A percentile compares a stretch with the other conserved stretches of the same genome.
These are phyloP conservation scores for Neurospora sp. DNA, from an alignment of 495 filamentous ascomycete genomes.

Conservation along the genomic window DNA sequence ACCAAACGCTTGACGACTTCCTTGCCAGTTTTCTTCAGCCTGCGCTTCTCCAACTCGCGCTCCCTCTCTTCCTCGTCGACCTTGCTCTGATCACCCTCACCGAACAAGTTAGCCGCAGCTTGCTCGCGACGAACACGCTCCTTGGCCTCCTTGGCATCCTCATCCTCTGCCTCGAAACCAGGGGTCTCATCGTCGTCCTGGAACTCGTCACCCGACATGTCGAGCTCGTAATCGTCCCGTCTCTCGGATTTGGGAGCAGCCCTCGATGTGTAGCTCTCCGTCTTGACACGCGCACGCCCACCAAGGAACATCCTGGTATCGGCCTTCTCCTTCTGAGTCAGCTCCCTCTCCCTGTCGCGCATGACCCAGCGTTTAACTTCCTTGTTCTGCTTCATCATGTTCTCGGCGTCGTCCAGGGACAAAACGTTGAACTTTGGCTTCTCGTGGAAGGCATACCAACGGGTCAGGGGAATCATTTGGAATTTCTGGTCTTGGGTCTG, in stretches of 20 bases:
- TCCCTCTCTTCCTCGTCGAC: slow-evolving; percentile 70
- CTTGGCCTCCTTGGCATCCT: slow-evolving; percentile 79
- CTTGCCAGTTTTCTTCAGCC: slow-evolving; percentile 60
- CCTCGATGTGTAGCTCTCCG: slow-evolving; percentile 42
- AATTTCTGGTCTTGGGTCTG: slow-evolving; percentile 52
- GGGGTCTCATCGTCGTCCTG: slow-evolving; percentile 80
- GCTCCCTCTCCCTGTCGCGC: slow-evolving; percentile 46
- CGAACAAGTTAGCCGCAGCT: slow-evolving; percentile 76
- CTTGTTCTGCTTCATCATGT: slow-evolving; percentile 48
- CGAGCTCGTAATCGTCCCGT: slow-evolving; percentile 47
- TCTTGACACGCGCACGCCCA: slow-evolving; percentile 37
- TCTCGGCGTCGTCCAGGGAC: slow-evolving; percentile 78
- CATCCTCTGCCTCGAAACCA: slow-evolving; percentile 69
- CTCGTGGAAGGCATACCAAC: slow-evolving; percentile 85
- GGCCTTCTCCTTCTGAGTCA: slow-evolving; percentile 39
- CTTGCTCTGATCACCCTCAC: slow-evolving; percentile 73
- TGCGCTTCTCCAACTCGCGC: slow-evolving; percentile 56
- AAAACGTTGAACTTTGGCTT: slow-evolving; percentile 75
- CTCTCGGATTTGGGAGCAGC: slow-evolving; percentile 40
- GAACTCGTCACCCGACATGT: slow-evolving; percentile 42
- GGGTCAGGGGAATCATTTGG: slow-evolving; percentile 82
- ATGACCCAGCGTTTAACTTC: slow-evolving; percentile 59
- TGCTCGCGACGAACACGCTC: slow-evolving; percentile 81
- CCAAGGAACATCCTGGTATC: slow-evolving; percentile 36
- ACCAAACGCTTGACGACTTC: slow-evolving; percentile 65